phyloP scores from a whole-genome alignment of 805 yeast species.

The Maudiozyma saulgeensis region DNA sequence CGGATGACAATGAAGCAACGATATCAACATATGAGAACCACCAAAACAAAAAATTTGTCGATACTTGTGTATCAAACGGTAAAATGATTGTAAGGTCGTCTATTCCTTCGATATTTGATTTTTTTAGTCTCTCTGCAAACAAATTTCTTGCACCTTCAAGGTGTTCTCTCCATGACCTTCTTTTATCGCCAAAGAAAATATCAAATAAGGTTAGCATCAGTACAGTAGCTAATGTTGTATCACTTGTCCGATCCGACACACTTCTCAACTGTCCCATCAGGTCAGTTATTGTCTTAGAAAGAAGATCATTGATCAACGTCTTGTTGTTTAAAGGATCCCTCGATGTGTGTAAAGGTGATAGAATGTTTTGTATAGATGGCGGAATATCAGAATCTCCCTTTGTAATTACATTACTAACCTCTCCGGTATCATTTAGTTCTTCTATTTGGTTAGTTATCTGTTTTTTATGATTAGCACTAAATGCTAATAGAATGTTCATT shows the following conservation, averaged over 20 bases:
- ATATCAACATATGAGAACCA: constrained; percentile 66
- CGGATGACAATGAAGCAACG: constrained; percentile 51
- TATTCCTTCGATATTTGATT: constrained; percentile 2
- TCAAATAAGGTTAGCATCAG: constrained; percentile 51
- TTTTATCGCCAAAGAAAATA: constrained; percentile 35
- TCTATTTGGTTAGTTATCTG: constrained; percentile 9
- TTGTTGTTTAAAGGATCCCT: background rate
- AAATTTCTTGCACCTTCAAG: constrained; percentile 60
- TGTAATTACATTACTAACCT: background rate
- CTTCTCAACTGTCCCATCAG: constrained; percentile 42
- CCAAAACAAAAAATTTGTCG: constrained; percentile 45
- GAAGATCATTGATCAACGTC: constrained; percentile 33
- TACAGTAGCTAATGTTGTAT: constrained; percentile 54
- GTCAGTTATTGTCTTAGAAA: constrained; percentile 50
- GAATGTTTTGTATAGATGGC: background rate
- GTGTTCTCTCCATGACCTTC: constrained; percentile 51
- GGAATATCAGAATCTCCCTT: background rate
- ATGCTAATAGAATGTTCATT: constrained; percentile 46
- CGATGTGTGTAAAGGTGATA: background rate
- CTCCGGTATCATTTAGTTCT: background rate
- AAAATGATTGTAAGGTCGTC: constrained; percentile 1
- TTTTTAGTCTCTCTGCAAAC: constrained; percentile 20
- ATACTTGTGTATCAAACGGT: constrained; percentile 11
- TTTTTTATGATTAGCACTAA: constrained; percentile 36
- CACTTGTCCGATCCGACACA: constrained; percentile 47